A percentile compares a stretch with the other conserved stretches of the same genome.
Evolutionary conservation across 2,329 filamentous ascomycete genomes (phyloP).

Genomic region (Colletotrichum sp.): DNA sequence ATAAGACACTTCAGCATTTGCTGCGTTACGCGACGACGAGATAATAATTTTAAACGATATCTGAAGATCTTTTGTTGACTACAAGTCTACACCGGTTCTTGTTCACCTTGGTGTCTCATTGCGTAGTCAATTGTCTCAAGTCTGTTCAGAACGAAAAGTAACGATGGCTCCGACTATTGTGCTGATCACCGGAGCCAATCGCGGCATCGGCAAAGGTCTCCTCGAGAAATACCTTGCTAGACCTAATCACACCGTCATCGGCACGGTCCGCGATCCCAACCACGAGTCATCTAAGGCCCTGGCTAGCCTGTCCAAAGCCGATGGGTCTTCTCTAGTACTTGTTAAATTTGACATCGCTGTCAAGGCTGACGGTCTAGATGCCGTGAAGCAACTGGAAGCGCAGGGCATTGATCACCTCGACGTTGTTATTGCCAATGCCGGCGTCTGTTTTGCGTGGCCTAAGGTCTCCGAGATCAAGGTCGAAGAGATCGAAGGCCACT

Average conservation of each 20-base stretch:
- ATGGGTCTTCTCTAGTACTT: constrained; percentile 39
- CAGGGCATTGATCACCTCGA: constrained; percentile 47
- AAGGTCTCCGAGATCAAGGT: constrained; percentile 34
- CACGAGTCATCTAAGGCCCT: constrained; percentile 30
- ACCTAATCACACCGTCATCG: constrained; percentile 58
- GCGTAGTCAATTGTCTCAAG: not conserved
- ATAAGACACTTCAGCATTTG: not conserved
- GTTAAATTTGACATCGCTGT: constrained; percentile 44
- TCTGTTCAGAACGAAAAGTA: not conserved
- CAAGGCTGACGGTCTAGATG: constrained; percentile 33
- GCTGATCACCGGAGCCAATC: constrained; percentile 42
- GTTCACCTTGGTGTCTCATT: not conserved
- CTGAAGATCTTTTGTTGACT: not conserved
- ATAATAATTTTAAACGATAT: not conserved
- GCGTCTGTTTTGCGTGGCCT: constrained; percentile 35
- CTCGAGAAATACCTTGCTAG: constrained; percentile 42
- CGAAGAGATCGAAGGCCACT: constrained; percentile 38
- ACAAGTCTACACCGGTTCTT: not conserved
- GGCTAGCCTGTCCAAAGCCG: constrained; percentile 36
- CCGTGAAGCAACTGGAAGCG: constrained; percentile 32
- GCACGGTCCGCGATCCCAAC: constrained; percentile 36
- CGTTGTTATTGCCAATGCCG: constrained; percentile 57
- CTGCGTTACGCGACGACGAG: not conserved
- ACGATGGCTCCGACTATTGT: not conserved
- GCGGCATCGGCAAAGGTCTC: constrained; percentile 40